These are phyloP conservation scores for Akebia trifoliata DNA, from an alignment of 164 flowering plant species.

Conservation along the genomic window DNA sequence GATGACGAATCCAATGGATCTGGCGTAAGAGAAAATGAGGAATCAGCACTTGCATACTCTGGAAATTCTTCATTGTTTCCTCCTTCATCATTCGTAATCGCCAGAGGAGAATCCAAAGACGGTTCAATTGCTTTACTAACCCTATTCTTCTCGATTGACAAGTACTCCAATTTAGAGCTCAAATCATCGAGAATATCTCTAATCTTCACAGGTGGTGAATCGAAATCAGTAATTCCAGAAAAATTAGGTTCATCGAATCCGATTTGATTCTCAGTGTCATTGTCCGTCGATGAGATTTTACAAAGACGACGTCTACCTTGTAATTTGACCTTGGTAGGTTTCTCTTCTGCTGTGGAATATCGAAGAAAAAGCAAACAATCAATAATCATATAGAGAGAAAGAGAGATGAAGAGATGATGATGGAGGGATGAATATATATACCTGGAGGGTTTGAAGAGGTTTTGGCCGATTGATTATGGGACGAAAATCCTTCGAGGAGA, in stretches of 20 bases:
- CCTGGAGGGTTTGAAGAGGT: slow-evolving; percentile 8
- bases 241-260: slow-evolving; percentile 18
- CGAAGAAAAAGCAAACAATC: neutral
- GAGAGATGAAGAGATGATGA: slow-evolving; percentile 3
- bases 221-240: slow-evolving; percentile 31
- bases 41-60: no score
- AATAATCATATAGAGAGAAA: neutral
- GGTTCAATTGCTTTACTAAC: slow-evolving; percentile 15
- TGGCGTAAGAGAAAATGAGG: slow-evolving; percentile 30
- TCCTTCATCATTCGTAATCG: slow-evolving; percentile 5
- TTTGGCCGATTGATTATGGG: slow-evolving; percentile 2
- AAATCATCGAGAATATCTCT: slow-evolving; percentile 70
- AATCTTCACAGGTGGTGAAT: slow-evolving; percentile 36
- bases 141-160: slow-evolving; percentile 63
- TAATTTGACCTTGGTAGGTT: slow-evolving; percentile 30
- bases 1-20: slow-evolving; percentile 21
- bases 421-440: neutral
- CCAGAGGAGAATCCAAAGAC: neutral
- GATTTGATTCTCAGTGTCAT: neutral
- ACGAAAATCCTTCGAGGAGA: slow-evolving; percentile 37
- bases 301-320: slow-evolving; percentile 53
- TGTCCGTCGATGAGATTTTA: slow-evolving; percentile 27
- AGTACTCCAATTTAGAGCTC: slow-evolving; percentile 52
- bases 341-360: slow-evolving; percentile 20
- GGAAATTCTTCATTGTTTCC: no score